Evolutionary conservation across 805 yeast species (phyloP).

Genomic region (Brettanomyces bruxellensis): DNA sequence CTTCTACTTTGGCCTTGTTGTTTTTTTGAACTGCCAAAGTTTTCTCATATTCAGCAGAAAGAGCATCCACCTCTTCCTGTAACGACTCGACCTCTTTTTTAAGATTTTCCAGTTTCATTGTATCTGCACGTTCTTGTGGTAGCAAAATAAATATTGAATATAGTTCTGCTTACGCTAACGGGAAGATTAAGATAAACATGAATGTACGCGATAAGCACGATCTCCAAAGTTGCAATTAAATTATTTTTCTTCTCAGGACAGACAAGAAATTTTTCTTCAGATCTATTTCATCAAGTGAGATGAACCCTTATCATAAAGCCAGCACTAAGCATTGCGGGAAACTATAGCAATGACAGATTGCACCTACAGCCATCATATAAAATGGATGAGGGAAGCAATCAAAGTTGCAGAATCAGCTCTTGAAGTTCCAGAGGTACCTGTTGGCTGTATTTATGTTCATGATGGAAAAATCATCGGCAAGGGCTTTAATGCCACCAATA

Average conservation of each 20-base stretch:
- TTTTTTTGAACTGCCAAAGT: not conserved
- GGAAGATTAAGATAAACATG: no score
- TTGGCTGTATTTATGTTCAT: slow-evolving; percentile 64
- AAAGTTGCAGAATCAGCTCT: slow-evolving; percentile 58
- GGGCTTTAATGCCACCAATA: slow-evolving; percentile 84
- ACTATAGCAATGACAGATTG: not conserved
- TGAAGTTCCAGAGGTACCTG: slow-evolving; percentile 68
- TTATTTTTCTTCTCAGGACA: not conserved
- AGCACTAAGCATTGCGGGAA: slow-evolving; percentile 1
- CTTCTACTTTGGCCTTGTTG: not conserved
- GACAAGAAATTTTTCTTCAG: not conserved
- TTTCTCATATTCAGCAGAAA: not conserved
- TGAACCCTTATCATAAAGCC: not conserved
- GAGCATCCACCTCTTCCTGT: slow-evolving; percentile 1
- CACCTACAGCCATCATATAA: slow-evolving; percentile 13
- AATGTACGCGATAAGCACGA: no score
- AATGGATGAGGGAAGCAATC: slow-evolving; percentile 44
- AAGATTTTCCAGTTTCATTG: not conserved
- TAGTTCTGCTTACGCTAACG: no score
- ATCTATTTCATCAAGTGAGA: not conserved
- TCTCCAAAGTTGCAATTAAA: no score
- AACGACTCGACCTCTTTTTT: not conserved
- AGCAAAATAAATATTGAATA: no score
- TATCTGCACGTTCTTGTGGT: no score
- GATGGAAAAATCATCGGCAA: slow-evolving; percentile 48